Evolutionary conservation across 805 yeast species (phyloP).

Genomic region (Kuraishia ogatae): DNA sequence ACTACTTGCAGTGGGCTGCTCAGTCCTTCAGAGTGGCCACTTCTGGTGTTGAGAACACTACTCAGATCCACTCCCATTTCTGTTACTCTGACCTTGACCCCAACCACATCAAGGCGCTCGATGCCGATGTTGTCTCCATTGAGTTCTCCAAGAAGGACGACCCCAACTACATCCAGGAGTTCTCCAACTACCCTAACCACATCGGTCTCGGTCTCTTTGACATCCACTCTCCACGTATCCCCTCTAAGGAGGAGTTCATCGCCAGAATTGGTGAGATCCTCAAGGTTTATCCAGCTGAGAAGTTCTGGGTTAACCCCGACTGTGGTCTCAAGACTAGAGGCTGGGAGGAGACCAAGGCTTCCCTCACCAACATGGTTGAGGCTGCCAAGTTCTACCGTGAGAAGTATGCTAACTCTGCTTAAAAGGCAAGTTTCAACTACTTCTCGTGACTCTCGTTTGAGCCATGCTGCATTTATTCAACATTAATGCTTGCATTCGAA

Average conservation of each 20-base stretch:
- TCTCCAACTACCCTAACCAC: constrained; percentile 98
- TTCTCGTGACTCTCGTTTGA: constrained; percentile 8
- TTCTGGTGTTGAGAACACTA: constrained; percentile 89
- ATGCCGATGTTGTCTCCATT: constrained; percentile 98
- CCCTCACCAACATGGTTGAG: constrained; percentile 96
- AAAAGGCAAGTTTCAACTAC: not conserved
- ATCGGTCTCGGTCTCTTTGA: constrained; percentile 98
- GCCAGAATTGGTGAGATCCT: constrained; percentile 89
- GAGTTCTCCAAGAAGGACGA: constrained; percentile 99
- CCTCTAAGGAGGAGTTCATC: constrained; percentile 94
- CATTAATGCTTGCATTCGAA: constrained; percentile 21
- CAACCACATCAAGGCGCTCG: constrained; percentile 98
- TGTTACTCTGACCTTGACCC: constrained; percentile 99
- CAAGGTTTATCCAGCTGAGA: constrained; percentile 95
- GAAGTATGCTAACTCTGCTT: constrained; percentile 18
- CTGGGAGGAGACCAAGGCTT: constrained; percentile 94
- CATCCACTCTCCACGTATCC: constrained; percentile 99
- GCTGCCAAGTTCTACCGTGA: constrained; percentile 94
- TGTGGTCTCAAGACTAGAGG: constrained; percentile 99
- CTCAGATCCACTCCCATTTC: constrained; percentile 99
- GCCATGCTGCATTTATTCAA: constrained; percentile 25
- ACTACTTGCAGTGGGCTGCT: constrained; percentile 97
- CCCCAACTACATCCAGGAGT: constrained; percentile 95
- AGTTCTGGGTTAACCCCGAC: constrained; percentile 99
- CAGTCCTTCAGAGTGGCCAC: constrained; percentile 99